A percentile compares a stretch with the other conserved stretches of the same genome.
Evolutionary conservation across 768 basidiomycete genomes (phyloP).

Genomic region (Lepiota brunneoincarnata): DNA sequence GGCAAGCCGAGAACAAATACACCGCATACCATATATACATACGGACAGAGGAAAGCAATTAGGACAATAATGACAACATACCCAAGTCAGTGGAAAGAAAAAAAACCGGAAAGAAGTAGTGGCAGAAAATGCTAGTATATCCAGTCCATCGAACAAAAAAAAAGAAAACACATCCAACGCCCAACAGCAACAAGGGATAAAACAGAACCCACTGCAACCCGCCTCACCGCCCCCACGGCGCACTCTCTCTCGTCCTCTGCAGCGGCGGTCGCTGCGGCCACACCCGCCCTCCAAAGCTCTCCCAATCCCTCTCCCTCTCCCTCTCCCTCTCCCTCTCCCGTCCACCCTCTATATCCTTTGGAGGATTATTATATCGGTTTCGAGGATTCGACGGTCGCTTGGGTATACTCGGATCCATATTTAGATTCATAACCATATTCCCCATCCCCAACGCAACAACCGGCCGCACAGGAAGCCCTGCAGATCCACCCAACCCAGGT

Average conservation of each 20-base stretch:
- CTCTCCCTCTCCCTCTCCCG: slow-evolving; percentile 1
- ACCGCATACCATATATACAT: no score
- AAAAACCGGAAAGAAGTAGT: neutral
- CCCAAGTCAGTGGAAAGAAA: neutral
- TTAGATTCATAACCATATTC: no score
- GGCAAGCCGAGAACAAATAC: no score
- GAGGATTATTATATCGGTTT: no score
- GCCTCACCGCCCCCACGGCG: neutral
- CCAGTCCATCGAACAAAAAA: neutral
- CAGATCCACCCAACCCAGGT: no score
- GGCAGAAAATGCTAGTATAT: neutral
- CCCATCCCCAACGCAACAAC: no score
- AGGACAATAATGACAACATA: neutral
- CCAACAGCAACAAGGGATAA: neutral
- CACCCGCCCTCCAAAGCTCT: neutral
- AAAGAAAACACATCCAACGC: neutral
- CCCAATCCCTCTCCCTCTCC: neutral
- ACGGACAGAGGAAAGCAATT: no score
- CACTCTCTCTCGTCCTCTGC: neutral
- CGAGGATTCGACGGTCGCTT: no score
- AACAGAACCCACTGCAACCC: neutral
- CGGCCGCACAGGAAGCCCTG: neutral
- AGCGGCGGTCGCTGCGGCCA: neutral
- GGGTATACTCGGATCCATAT: no score
- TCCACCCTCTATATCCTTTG: neutral